Base-by-base conservation (phyloP, 768 basidiomycete genomes). In the Collybia sp. region DNA sequence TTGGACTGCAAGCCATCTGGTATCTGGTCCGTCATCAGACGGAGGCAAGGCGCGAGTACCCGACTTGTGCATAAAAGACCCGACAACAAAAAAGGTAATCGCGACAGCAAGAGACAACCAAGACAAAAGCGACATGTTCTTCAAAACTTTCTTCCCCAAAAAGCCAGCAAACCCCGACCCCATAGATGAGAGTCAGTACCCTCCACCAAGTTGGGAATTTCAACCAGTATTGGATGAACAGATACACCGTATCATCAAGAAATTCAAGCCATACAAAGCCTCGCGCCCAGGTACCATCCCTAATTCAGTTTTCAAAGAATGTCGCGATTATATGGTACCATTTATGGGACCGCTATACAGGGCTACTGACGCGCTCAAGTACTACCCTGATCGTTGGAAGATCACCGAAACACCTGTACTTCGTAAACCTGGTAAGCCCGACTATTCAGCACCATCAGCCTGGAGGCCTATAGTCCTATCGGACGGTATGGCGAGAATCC, bases 211-310 rank as follows among this genome's bases (percentile, higher is more conserved):
- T 0, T 59, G 49, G n/a, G 3, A 48, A 1, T 59, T 53, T 17
- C 9, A n/a, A 0, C 42, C 48, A 0, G 57, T 71, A 12, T 58
- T 2, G 11, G 40, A n/a, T n/a, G n/a, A n/a, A n/a, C n/a, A n/a
- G n/a, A n/a, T n/a, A n/a, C n/a, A n/a, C n/a, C n/a, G n/a, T 0
- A 57, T 58, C 0, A 60, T 70, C 0, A 11, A 30, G 0, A 39
- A 45, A 5, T 62, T 74, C 0, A 56, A 61, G 3, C 59, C 65
- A 0, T 62, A 62, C 59, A 72, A 71, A 45, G 70, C 67, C 0
- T 53, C 57, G 0, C 63, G 65, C 0, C 49, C 50, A n/a, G n/a
- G n/a, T n/a, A n/a, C n/a, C n/a, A n/a, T n/a, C n/a, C n/a, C n/a
- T n/a, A n/a, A n/a, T n/a, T 43, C 55, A 0, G 61, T 71, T 0